Conservation (phyloP, 2,329 filamentous ascomycete genomes). For the Cladosporium colombiae region DNA sequence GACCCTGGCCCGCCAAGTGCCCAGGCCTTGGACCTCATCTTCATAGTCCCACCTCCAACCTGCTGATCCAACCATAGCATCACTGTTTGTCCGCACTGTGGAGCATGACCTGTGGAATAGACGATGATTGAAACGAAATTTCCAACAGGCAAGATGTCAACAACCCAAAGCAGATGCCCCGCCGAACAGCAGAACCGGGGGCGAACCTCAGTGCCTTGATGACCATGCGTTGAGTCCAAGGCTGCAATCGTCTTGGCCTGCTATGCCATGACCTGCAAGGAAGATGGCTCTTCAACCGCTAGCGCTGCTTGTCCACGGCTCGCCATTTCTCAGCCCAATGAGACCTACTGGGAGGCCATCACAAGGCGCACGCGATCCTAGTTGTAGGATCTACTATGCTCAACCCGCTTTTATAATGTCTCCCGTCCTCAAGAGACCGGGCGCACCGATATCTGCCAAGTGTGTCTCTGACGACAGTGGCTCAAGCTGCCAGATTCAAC, state of each 20-base stretch:
- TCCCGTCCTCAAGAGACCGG: neutral
- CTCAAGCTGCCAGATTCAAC: neutral
- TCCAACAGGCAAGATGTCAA: neutral
- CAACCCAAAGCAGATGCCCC: neutral
- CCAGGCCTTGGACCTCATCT: slow-evolving; percentile 8
- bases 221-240: neutral
- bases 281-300: neutral
- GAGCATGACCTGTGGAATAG: neutral
- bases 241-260: slow-evolving; percentile 11
- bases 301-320: slow-evolving; percentile 8
- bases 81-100: neutral
- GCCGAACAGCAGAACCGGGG: neutral
- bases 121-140: neutral
- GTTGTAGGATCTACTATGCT: slow-evolving; percentile 1
- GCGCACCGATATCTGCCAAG: slow-evolving; percentile 15
- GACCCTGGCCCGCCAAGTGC: slow-evolving; percentile 6
- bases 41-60: neutral
- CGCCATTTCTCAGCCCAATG: neutral
- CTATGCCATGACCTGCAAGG: slow-evolving; percentile 9
- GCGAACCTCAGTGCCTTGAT: neutral
- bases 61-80: neutral
- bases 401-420: slow-evolving; percentile 4
- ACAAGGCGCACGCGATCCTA: slow-evolving; percentile 2
- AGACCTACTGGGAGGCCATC: neutral
- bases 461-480: slow-evolving; percentile 10